Percentiles rank a stretch among this genome's conserved stretches.
These are phyloP conservation scores for Talaromyces islandicus DNA, from an alignment of 2,329 filamentous ascomycete species.

Conservation along the genomic window DNA sequence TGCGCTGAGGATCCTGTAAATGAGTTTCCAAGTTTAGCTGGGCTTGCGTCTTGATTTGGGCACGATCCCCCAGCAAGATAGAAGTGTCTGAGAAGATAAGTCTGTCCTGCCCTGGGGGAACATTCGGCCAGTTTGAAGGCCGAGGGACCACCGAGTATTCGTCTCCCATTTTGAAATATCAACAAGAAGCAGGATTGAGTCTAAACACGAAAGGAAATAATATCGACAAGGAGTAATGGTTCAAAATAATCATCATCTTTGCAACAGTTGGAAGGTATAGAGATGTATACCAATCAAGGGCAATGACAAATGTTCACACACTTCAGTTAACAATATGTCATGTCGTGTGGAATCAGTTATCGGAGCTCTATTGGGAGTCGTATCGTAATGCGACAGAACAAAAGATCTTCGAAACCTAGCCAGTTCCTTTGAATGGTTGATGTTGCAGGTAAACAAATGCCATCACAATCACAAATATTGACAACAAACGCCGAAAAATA, in stretches of 20 bases:
- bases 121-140: conserved; percentile 2
- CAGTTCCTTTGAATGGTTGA: neutral
- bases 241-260: neutral
- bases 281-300: neutral
- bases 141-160: conserved; percentile 2
- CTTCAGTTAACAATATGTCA: neutral
- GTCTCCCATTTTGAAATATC: neutral
- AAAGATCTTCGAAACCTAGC: neutral
- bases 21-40: conserved; percentile 30
- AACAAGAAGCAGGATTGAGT: neutral
- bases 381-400: neutral
- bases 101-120: conserved; percentile 10
- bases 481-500: neutral
- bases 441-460: neutral
- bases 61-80: conserved; percentile 14
- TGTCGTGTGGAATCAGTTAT: neutral
- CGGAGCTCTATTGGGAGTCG: neutral
- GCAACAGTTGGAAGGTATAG: neutral
- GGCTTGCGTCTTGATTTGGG: conserved; percentile 21
- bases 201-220: neutral
- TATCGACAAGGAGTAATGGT: neutral
- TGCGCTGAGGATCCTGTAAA: conserved; percentile 24
- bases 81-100: conserved; percentile 15
- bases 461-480: neutral
- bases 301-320: neutral